A percentile compares a stretch with the other conserved stretches of the same genome.
phyloP scores from a whole-genome alignment of 2,329 filamentous ascomycete genomes.

The Nothophoma quercina region DNA sequence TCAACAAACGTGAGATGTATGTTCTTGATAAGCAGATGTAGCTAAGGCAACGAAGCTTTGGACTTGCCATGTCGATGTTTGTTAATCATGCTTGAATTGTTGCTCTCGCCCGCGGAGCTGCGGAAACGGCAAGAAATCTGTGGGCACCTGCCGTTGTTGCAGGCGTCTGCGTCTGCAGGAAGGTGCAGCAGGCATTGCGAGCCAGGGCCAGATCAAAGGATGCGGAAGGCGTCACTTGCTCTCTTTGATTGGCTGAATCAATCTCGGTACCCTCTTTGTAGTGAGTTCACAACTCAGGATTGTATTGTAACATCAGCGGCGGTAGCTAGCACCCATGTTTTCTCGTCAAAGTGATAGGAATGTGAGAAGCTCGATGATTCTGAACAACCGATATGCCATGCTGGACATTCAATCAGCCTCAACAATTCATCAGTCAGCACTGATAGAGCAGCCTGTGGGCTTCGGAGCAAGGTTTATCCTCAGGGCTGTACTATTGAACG shows the following conservation, averaged over 20 bases:
- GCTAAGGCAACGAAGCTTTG: conserved; percentile 15
- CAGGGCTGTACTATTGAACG: background rate
- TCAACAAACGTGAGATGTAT: background rate
- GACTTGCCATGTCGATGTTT: background rate
- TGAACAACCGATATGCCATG: background rate
- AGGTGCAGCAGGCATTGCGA: background rate
- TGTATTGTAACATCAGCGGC: background rate
- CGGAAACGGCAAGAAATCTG: background rate
- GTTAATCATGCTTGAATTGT: conserved; percentile 1
- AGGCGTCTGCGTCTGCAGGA: background rate
- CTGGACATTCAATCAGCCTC: no score
- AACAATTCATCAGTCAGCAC: background rate
- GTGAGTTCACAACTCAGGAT: no score
- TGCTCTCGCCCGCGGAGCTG: conserved; percentile 1
- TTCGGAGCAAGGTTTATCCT: background rate
- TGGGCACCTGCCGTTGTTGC: background rate
- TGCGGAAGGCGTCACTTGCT: conserved; percentile 3
- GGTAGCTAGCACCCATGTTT: background rate
- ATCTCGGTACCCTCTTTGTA: no score
- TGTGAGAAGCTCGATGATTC: no score
- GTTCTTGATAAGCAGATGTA: background rate
- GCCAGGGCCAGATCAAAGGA: background rate
- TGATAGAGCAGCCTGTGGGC: background rate
- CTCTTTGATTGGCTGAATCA: background rate
- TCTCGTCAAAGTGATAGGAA: background rate